phyloP scores from a whole-genome alignment of 257 asterid genomes.

The Solanum bulbocastanum region DNA sequence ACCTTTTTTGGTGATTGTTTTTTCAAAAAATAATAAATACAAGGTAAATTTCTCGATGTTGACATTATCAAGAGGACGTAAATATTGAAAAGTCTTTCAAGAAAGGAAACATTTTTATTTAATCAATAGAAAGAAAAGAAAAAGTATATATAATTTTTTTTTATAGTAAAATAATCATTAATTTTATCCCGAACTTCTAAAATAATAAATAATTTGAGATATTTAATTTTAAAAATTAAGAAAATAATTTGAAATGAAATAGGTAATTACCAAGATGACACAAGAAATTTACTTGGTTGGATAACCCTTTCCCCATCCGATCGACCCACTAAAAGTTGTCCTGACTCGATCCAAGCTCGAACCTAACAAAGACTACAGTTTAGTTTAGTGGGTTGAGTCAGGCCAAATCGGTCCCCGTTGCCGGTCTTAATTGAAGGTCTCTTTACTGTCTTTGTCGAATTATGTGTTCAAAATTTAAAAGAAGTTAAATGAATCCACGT shows the following conservation, averaged over 20 bases:
- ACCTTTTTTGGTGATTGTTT: not conserved
- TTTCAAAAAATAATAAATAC: not conserved
- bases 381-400: not conserved
- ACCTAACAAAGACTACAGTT: not conserved
- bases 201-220: too few relatives aligned
- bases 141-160: too few relatives aligned
- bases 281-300: not conserved
- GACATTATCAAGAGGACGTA: not conserved
- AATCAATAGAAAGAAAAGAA: not conserved
- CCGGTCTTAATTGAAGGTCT: not conserved
- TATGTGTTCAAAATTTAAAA: not conserved
- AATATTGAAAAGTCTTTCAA: not conserved
- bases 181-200: not conserved
- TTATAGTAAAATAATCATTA: too few relatives aligned
- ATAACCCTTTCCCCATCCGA: not conserved
- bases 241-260: not conserved
- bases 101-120: not conserved
- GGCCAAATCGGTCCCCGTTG: not conserved
- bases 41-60: not conserved
- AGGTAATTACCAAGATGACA: not conserved
- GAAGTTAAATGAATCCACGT: not conserved
- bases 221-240: too few relatives aligned
- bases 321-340: not conserved
- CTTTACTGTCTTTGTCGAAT: not conserved
- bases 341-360: not conserved